Base-by-base conservation (phyloP, 2,329 filamentous ascomycete genomes). In the Aspergillus intermedius region DNA sequence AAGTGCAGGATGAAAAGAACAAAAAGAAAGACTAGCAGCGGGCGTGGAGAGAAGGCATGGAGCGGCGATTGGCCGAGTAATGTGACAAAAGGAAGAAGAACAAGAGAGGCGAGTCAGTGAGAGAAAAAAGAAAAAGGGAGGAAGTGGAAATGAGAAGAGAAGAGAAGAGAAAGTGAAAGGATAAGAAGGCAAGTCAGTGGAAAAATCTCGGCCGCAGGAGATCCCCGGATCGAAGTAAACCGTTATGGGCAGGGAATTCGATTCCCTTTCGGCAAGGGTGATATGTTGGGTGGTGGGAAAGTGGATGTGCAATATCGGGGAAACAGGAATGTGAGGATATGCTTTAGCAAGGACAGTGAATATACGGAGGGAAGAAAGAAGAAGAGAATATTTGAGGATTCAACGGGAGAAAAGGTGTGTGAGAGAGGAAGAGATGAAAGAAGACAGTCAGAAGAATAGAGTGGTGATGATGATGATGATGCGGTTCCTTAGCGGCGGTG, bases 131-230 rank as follows among this genome's bases (percentile, higher is more conserved):
- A 40, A 48, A 45, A 40, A 49, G 53, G 49, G 52, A 46, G 35
- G 48, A 41, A 48, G 43, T 50, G 23, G 44, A 51, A 42, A 48
- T 44, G 43, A 41, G 28, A 46, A 45, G 44, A 54, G 42, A 46
- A 45, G 44, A 54, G 42, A 51, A 50, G 48, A 48, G 49, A 62
- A 59, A 60, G 43, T 52, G 48, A 52, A 42, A 47, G 49, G 34
- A 37, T 17, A 37, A 37, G 17, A 15, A 37, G 34, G 25, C 25
- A 28, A 28, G 17, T 41, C 40, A 42, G 47, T 46, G 42, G 42
- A 50, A 43, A 22, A 37, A 37, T 37, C 34, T 37, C 34, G 34
- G 34, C 34, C 34, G 25, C 25, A 37, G 34, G 41, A 35, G 48
- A 47, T 42, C 44, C 34, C 40, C 42, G 17, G 47, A 49, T 39